Percentiles rank a stretch among this genome's conserved stretches.
phyloP scores from a whole-genome alignment of 225 moss, liverwort and hornwort genomes.

The Climacium dendroides region DNA sequence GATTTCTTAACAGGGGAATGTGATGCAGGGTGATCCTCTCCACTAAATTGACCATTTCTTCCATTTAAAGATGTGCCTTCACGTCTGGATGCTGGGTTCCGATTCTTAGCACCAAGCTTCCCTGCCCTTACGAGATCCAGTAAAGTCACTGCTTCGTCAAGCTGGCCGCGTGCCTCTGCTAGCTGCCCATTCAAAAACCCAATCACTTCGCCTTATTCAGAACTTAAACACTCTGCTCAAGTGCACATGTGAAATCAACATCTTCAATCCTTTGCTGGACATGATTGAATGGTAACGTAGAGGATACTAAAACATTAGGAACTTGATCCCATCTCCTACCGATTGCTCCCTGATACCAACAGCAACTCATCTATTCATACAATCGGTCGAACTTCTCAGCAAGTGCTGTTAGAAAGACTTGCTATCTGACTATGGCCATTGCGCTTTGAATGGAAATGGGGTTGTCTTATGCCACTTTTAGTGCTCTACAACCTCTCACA shows the following conservation, averaged over 20 bases:
- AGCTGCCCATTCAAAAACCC: constrained; percentile 15
- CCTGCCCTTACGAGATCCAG: constrained; percentile 15
- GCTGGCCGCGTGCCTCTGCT: constrained; percentile 18
- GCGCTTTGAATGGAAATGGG: neutral
- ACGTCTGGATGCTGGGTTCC: constrained; percentile 1
- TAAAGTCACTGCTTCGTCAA: constrained; percentile 18
- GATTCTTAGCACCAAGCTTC: neutral
- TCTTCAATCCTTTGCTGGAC: neutral
- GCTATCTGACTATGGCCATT: neutral
- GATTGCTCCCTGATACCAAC: neutral
- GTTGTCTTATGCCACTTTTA: neutral
- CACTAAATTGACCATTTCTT: neutral
- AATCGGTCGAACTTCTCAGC: too few species aligned
- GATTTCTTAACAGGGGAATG: neutral
- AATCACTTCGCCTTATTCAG: neutral
- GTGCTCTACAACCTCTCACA: neutral
- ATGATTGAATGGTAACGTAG: neutral
- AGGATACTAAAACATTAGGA: neutral
- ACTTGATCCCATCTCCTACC: neutral
- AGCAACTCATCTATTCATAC: neutral
- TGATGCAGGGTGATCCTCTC: neutral
- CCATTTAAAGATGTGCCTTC: neutral
- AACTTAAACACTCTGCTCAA: neutral
- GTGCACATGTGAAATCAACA: neutral
- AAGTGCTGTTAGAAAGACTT: neutral